phyloP scores from a whole-genome alignment of 345 rosid species.

The rapeseed (Brassica napus) region Da-Ae NC_063449.1:45211001-45211500 shows the following conservation, averaged over 20 bases:
- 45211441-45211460: no score
- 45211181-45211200: not conserved
- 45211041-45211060: not conserved
- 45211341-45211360: not conserved
- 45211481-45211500: no score
- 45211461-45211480: no score
- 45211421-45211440: not conserved
- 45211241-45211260: not conserved
- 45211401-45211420: not conserved
- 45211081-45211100: not conserved
- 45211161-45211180: not conserved
- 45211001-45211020: not conserved
- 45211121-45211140: slow-evolving; percentile 27
- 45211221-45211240: not conserved
- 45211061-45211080: not conserved
- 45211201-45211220: not conserved
- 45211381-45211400: not conserved
- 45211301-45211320: not conserved
- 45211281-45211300: not conserved
- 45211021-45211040: not conserved
- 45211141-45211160: slow-evolving; percentile 28
- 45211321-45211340: not conserved
- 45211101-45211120: not conserved
- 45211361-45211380: not conserved
- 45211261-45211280: not conserved